Base-by-base conservation (phyloP, 768 basidiomycete genomes). In the Boletellus ananiceps region DNA sequence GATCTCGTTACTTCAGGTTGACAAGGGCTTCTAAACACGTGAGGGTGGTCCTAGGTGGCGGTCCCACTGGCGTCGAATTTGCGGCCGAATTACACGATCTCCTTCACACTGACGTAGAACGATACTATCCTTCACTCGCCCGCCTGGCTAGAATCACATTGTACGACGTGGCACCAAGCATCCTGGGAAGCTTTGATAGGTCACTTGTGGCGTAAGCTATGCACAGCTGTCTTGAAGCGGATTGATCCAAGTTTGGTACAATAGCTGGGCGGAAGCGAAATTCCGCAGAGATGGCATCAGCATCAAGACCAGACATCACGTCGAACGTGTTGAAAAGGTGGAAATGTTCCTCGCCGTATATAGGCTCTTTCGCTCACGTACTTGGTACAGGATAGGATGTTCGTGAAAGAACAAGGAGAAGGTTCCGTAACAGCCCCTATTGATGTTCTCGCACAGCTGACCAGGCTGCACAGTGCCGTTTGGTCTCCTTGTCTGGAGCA, bases 401-500 rank as follows among this genome's bases (percentile, higher is more conserved):
- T 79, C 51, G 80, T 87, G 40, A 83, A 79, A 62, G 85, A 88
- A 58, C 76, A 79, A 43, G 86, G 84, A 51, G 81, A 85, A 78
- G 81, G 86, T 83, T 50, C 41, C 40, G 43, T 21, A 32, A 31
- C 44, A 8, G 2, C 52, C 35, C 54, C 47, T 54, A 33, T 37
- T 27, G 23, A 44, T 39, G 36, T 56, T 38, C 12, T 42, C 19
- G 44, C 41, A 16, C 14, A 16, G 8, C 54, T 50, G 40, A 53
- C 13, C 51, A 44, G 33, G 44, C 48, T 43, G 41, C 51, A 12
- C 51, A 89, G 89, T 90, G 33, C 83, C 81, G 6, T 88, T 85
- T 64, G 90, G 92, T 21, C 71, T 93, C 18, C 76, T 90, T 11
- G 88, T 93, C 14, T 93, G 91, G 91, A 86, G 83, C 52, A 93